Evolutionary conservation across 345 rosid genomes (phyloP).

Genomic region (Linum trigynum): DNA sequence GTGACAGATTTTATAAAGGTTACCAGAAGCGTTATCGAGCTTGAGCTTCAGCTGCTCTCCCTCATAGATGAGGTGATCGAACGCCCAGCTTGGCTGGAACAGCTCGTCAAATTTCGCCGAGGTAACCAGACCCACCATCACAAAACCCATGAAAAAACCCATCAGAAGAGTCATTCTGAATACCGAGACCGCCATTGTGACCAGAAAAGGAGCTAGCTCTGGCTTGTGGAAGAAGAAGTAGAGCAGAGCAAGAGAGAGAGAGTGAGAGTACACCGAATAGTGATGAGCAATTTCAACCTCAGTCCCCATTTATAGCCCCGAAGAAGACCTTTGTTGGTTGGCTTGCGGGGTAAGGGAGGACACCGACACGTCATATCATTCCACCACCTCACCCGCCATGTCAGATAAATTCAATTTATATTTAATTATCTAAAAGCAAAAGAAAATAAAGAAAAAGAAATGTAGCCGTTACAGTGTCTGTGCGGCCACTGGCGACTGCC

Average conservation of each 20-base stretch:
- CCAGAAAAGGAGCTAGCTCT: neutral
- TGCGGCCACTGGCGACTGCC: neutral
- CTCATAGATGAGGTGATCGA: constrained; percentile 60
- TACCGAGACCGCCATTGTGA: neutral
- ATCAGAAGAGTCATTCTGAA: neutral
- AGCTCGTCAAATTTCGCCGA: constrained; percentile 57
- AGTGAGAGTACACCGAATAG: neutral
- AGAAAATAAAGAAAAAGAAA: neutral
- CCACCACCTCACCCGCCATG: neutral
- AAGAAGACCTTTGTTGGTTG: neutral
- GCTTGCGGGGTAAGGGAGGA: neutral
- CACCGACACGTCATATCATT: neutral
- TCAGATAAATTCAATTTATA: neutral
- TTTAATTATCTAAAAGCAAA: too few species aligned
- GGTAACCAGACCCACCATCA: neutral
- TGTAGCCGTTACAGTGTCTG: constrained; percentile 3
- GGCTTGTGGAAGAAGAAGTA: neutral
- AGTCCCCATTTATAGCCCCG: neutral
- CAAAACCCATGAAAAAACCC: neutral
- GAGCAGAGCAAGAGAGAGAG: neutral
- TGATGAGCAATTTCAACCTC: neutral
- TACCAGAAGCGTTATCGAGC: constrained; percentile 90
- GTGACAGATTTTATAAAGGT: neutral
- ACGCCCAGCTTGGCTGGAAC: constrained; percentile 79
- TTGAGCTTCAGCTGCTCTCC: constrained; percentile 82